Evolutionary conservation across 306 rosid genomes (phyloP), one percentile per base, ranked within the genome.

Genomic region (Casuarina cunninghamiana): DNA sequence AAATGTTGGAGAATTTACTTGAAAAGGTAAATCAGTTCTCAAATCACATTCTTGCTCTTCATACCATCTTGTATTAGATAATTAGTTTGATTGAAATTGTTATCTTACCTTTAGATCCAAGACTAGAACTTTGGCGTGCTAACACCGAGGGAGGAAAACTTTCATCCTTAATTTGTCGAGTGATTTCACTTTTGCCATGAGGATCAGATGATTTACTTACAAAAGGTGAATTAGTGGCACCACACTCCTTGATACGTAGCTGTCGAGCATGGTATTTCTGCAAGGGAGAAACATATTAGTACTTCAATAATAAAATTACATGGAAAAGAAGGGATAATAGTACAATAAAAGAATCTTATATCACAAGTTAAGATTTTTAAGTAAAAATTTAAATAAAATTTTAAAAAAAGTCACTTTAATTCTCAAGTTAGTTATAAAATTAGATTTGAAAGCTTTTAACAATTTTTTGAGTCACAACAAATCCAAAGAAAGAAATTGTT

Each of bases 181-280:
- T 37, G 32, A 74, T 67, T 53, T 73, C 70, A 68, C 72, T 72
- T 74, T 58, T 51, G 11, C 11, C 42, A 12, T 50, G 7, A 57
- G 4, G 11, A 57, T 19, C 16, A 17, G 32, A 72, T 66, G 76
- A 38, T 17, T 43, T 73, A 3, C 79, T 51, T 69, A 9, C 37
- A 16, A 55, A 32, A 45, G 78, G 48, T 51, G 72, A 43, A n/a
- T 53, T 58, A 8, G 39, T 75, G 17, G 35, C 53, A 63, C 54
- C 63, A 2, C 37, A 63, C 60, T 42, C 57, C 7, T 16, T 13
- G 49, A 86, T 62, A n/a, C 43, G 37, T n/a, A 54, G 53, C 21
- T 79, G 73, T 55, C 73, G 80, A 35, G 81, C 55, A 50, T 77
- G 79, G 73, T 73, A 82, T 42, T 73, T 86, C 86, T 86, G 80